Evolutionary conservation across 176 grass and related monocot genomes (phyloP), one percentile per base, ranked within the genome.

Genomic region (Musa itinerans): DNA sequence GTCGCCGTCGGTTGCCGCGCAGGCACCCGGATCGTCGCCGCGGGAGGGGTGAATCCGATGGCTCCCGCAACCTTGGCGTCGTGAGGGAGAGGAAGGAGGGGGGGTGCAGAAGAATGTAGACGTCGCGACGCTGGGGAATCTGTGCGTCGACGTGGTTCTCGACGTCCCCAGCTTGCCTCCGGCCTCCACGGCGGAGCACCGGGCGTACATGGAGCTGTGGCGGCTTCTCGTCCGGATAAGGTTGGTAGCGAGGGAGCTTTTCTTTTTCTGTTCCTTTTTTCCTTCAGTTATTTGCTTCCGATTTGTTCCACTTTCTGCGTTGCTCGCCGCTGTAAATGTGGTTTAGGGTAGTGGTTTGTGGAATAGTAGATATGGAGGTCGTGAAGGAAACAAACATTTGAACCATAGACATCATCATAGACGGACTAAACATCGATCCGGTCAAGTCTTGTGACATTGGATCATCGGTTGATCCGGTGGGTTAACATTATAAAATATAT

Each of bases 141-240:
- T 98, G 53, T 98, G 90, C 70, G 88, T 93, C 23, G 90, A 98
- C 43, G 87, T 98, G 79, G 88, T 93, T 17, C 86, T 98, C 75
- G 83, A 78, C 70, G 90, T 98, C 29, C 88, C 90, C 10, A 76
- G 83, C 72, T 89, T 98, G 80, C 90, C 95, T 23, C 95, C 90
- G 2, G 75, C 68, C 25, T 78, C 59, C 48, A 63, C 10, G 19
- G 86, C 83, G 11, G 84, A 93, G 76, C 83, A 88, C 52, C 65
- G 80, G 76, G 86, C 81, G 1, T 98, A 98, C 78, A 98, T 93
- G 95, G 88, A 98, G 69, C 76, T 83, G 22, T 72, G 16, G 88
- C 88, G 8, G 85, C 88, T 54, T 89, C 90, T 50, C 90, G 90
- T 67, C 90, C 95, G 19, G 78, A 93, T 86, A 92, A 93, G 88